Percentiles rank a stretch among this genome's conserved stretches.
Conservation (phyloP, 2,329 filamentous ascomycete species). For the Coleophoma crateriformis region DNA sequence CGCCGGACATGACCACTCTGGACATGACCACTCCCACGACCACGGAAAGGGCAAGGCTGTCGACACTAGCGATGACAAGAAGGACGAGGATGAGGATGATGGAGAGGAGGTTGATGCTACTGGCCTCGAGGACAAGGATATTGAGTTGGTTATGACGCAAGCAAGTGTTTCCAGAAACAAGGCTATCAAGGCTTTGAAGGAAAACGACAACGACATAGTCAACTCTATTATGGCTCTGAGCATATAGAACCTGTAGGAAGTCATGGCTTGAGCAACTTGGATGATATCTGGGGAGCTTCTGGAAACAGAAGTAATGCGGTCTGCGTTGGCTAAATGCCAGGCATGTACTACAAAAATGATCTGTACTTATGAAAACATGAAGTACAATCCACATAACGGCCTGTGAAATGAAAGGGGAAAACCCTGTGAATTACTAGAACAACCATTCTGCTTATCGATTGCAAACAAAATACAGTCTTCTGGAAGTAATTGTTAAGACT, state of each 20-base stretch:
- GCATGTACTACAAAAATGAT: constrained; percentile 4
- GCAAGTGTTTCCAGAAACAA: constrained; percentile 96
- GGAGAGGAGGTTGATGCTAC: constrained; percentile 93
- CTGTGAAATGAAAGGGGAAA: too few relatives aligned
- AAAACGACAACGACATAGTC: constrained; percentile 99
- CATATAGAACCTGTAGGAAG: constrained; percentile 46
- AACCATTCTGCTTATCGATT: too few relatives aligned
- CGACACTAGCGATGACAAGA: constrained; percentile 64
- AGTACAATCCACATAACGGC: too few relatives aligned
- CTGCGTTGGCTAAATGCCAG: neutral
- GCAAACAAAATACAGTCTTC: too few relatives aligned
- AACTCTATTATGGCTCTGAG: constrained; percentile 99
- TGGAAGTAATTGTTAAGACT: too few relatives aligned
- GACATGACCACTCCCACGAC: constrained; percentile 67
- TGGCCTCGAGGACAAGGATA: constrained; percentile 97
- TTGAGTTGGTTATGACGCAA: constrained; percentile 98
- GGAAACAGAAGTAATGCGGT: neutral
- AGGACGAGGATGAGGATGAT: constrained; percentile 79
- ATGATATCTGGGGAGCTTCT: neutral
- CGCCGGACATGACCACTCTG: constrained; percentile 49
- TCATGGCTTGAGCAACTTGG: constrained; percentile 1
- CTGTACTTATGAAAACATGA: too few relatives aligned
- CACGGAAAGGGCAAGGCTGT: constrained; percentile 59
- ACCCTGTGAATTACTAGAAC: too few relatives aligned
- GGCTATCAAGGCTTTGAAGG: constrained; percentile 96